Base-by-base conservation (phyloP, 768 basidiomycete genomes). In the Tephrocybe sp. region DNA sequence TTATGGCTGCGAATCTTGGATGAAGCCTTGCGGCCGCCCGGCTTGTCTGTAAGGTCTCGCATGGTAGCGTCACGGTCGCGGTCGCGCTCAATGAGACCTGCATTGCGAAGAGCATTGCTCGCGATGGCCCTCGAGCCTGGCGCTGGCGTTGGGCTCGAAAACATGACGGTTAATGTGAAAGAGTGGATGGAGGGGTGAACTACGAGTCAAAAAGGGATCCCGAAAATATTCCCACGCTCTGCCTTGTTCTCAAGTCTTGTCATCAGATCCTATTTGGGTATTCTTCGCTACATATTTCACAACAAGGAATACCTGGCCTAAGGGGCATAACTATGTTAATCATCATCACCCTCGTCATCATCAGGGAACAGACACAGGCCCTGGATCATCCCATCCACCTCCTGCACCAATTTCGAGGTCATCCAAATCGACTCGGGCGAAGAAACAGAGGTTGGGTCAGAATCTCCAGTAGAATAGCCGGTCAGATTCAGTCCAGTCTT, bases 11-110 rank as follows among this genome's bases (percentile, higher is more conserved):
- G 78, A 57, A 77, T 68, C 71, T 86, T 88, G 14, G 75, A 71
- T n/a, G 75, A 59, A 39, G 81, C 80, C 66, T 90, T 91, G 62
- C 88, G 79, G 20, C 87, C 88, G 44, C 86, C 86, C 4, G 85
- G 86, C 58, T 75, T 86, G 70, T 83, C 81, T 8, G 79, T 74
- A 38, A 74, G 71, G 61, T 91, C 88, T 55, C 83, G 80, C 89
- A 91, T 90, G 58, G 73, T 78, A 51, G 83, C 73, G 66, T 91
- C 89, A 50, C 80, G 74, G 66, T 91, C 89, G 50, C 80, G 73
- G 76, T 89, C 88, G 55, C 80, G 73, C 76, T 89, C 88, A 54
- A 89, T 85, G 63, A 90, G 82, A 36, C 88, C 89, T 2, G 86
- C 88, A 32, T 69, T 81, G 52, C 84, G 83, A 21, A 90, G 72